Base-by-base conservation (phyloP, 306 rosid genomes). In the Trifolium fragiferum region DNA sequence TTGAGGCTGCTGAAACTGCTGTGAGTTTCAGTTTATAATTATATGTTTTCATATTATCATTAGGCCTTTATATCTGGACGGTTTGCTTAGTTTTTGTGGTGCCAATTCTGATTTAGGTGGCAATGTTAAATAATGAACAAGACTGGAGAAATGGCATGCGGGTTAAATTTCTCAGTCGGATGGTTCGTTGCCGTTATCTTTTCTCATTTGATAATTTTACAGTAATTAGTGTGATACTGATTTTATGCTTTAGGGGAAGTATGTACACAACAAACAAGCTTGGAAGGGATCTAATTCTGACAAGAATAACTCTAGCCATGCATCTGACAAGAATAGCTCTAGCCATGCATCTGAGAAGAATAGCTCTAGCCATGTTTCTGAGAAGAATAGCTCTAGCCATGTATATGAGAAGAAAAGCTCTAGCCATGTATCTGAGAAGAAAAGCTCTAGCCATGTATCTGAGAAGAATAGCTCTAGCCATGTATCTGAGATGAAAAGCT, bases 111-210 rank as follows among this genome's bases (percentile, higher is more conserved):
- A 40, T 19, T 72, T 76, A 95, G 99, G 98, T 84, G 81, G 88
- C 89, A 64, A 84, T 90, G 74, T 84, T 95, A 69, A 92, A 87
- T 50, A 73, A 95, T 59, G 90, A 89, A 74, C 82, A 78, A 81
- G 98, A 95, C 81, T 95, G 99, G 99, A 89, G 99, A 83, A 90
- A 86, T 84, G 93, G 99, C 86, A 80, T 95, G 98, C 89, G 81
- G 16, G 99, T 95, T 83, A 95, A 95, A 89, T 81, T 82, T 78
- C 89, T 95, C 71, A 90, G 89, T 76, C 84, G 55, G 70, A 74
- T 69, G 98, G 99, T 95, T 74, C 55, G 68, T 61, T 19, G 57
- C 37, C n/a, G 16, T 13, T 44, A 69, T 58, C 11, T 72, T 23
- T 44, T 49, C 44, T 81, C 20, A 32, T 41, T 21, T 76, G 21